A percentile compares a stretch with the other conserved stretches of the same genome.
phyloP scores from a whole-genome alignment of 768 basidiomycete genomes.

The Russula brevipes region DNA sequence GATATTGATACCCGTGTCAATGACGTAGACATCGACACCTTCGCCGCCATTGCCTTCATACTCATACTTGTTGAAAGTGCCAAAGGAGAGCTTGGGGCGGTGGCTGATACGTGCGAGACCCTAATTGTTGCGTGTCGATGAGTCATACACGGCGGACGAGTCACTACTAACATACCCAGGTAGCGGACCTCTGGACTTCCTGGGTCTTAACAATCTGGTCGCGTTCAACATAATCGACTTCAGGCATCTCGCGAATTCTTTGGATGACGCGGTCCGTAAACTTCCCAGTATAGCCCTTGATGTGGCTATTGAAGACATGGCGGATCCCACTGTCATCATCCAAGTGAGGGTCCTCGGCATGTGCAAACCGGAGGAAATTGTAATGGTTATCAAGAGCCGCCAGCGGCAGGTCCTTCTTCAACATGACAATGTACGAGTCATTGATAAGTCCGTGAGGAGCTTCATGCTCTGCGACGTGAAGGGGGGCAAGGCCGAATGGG shows the following conservation, averaged over 20 bases:
- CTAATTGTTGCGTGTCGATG: conserved; percentile 39
- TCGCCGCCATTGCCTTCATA: conserved; percentile 71
- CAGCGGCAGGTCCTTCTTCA: conserved; percentile 64
- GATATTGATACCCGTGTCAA: conserved; percentile 88
- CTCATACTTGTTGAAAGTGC: conserved; percentile 80
- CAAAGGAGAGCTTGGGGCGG: conserved; percentile 63
- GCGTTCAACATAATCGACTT: conserved; percentile 87
- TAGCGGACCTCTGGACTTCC: conserved; percentile 65
- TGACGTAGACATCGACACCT: conserved; percentile 88
- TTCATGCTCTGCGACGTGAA: conserved; percentile 41
- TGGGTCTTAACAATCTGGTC: conserved; percentile 88
- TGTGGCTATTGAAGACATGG: conserved; percentile 72
- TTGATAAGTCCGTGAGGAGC: conserved; percentile 70
- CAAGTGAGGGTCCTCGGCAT: conserved; percentile 50
- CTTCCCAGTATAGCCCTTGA: conserved; percentile 76
- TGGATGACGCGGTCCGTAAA: conserved; percentile 69
- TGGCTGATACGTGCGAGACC: conserved; percentile 96
- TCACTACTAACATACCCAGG: conserved; percentile 62
- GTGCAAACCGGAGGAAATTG: conserved; percentile 65
- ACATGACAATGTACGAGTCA: conserved; percentile 92
- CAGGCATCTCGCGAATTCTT: conserved; percentile 74
- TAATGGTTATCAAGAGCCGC: conserved; percentile 67
- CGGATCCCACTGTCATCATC: conserved; percentile 51
- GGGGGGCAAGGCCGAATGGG: conserved; percentile 54
- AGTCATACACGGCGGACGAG: conserved; percentile 13